These are phyloP conservation scores for Fusarium sublunatum DNA, from an alignment of 2,329 filamentous ascomycete genomes.

Conservation along the genomic window DNA sequence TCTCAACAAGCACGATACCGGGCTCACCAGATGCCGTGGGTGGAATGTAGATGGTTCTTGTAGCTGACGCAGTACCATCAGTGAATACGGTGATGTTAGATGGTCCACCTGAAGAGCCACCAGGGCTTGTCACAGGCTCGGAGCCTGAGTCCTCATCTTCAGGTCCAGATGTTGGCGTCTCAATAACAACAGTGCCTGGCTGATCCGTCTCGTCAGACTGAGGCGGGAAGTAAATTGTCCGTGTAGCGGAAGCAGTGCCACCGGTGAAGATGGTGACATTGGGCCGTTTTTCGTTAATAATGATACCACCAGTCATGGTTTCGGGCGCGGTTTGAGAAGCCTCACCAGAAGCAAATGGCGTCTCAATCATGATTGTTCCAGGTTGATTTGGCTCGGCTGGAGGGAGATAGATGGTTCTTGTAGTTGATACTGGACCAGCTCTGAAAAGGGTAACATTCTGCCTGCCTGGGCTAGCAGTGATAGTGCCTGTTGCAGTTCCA, in stretches of 20 bases:
- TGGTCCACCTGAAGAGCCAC: background rate
- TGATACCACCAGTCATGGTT: background rate
- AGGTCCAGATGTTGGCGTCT: constrained; percentile 6
- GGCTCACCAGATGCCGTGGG: constrained; percentile 12
- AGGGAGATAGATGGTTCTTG: background rate
- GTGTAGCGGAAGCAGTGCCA: background rate
- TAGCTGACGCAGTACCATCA: constrained; percentile 10
- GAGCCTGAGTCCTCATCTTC: background rate
- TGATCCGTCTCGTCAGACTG: background rate
- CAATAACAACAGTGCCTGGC: constrained; percentile 1
- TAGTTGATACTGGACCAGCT: background rate
- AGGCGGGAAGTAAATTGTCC: background rate
- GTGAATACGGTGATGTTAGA: constrained; percentile 5
- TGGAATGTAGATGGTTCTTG: constrained; percentile 5
- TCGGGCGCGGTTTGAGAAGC: background rate
- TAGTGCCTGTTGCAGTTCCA: background rate
- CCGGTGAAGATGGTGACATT: constrained; percentile 1
- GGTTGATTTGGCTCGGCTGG: background rate
- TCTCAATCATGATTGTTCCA: constrained; percentile 14
- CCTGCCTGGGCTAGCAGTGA: background rate
- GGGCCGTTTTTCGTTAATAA: background rate
- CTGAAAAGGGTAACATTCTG: background rate
- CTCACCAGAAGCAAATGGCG: background rate
- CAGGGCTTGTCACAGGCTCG: background rate
- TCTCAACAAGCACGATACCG: constrained; percentile 1